These are phyloP conservation scores for Vachellia collinsii DNA, from an alignment of 306 rosid genomes.

Conservation along the genomic window DNA sequence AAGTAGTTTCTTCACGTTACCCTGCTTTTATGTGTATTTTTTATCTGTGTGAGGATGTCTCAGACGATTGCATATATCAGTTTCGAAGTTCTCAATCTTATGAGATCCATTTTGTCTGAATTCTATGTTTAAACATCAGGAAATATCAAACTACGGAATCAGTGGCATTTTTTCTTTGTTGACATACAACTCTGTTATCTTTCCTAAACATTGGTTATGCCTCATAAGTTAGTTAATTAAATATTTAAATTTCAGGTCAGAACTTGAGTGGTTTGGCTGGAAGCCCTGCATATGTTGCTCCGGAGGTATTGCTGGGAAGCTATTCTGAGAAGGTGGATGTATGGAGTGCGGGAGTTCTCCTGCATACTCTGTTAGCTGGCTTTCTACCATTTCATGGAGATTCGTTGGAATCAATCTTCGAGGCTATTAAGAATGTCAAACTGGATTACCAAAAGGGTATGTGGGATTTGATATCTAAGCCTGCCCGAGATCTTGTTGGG, in stretches of 20 bases:
- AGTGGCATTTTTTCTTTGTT: background rate
- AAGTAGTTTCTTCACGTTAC: background rate
- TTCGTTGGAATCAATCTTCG: constrained; percentile 86
- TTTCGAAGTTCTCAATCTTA: constrained; percentile 11
- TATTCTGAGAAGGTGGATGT: constrained; percentile 93
- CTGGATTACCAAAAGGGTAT: constrained; percentile 79
- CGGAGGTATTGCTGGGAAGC: constrained; percentile 81
- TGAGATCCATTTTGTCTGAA: constrained; percentile 8
- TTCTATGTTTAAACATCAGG: constrained; percentile 4
- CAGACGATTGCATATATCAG: constrained; percentile 8
- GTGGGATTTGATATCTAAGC: constrained; percentile 88
- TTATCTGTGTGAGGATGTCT: background rate
- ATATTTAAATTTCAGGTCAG: constrained; percentile 68
- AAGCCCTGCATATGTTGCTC: constrained; percentile 99
- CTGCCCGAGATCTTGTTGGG: constrained; percentile 87
- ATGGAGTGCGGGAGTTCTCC: constrained; percentile 99
- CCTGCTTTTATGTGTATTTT: constrained; percentile 3
- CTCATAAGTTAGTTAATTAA: constrained; percentile 24
- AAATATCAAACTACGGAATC: constrained; percentile 18
- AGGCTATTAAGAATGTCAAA: constrained; percentile 75
- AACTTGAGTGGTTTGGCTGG: constrained; percentile 94
- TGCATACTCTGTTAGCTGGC: constrained; percentile 87
- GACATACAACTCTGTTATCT: constrained; percentile 15
- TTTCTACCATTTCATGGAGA: constrained; percentile 89
- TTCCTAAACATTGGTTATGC: constrained; percentile 28